Percentiles rank a stretch among this genome's conserved stretches.
Evolutionary conservation across 495 filamentous ascomycete species (phyloP).

Genomic region (Amorphotheca resinae): DNA sequence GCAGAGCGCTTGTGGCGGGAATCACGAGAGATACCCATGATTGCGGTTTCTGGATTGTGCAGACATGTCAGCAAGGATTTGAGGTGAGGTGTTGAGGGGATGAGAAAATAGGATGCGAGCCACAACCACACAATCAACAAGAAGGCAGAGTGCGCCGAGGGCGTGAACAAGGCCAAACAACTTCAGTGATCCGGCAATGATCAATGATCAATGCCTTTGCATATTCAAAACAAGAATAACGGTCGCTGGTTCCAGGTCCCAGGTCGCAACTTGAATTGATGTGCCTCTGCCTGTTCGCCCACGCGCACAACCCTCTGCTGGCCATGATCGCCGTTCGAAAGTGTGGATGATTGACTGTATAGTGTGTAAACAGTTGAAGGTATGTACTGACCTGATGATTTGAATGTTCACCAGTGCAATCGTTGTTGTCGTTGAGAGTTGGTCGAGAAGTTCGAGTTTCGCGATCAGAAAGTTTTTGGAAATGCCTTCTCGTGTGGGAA

Average conservation of each 20-base stretch:
- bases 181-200: neutral
- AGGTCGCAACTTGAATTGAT: neutral
- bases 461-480: neutral
- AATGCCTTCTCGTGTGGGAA: neutral
- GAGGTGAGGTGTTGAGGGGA: neutral
- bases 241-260: neutral
- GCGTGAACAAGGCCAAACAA: neutral
- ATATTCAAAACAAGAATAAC: constrained; percentile 2
- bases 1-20: constrained; percentile 98
- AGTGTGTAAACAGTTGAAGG: neutral
- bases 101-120: neutral
- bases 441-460: neutral
- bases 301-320: neutral
- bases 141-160: constrained; percentile 5
- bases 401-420: constrained; percentile 17
- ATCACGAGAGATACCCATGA: constrained; percentile 99
- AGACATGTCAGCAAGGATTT: constrained; percentile 15
- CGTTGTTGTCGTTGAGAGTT: constrained; percentile 15
- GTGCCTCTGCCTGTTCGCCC: neutral
- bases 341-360: neutral
- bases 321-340: constrained; percentile 8
- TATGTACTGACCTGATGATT: constrained; percentile 21
- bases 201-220: neutral
- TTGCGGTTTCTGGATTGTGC: constrained; percentile 34
- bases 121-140: constrained; percentile 3